Evolutionary conservation across 2,329 filamentous ascomycete species (phyloP), one percentile per base, ranked within the genome.

Genomic region (Fusarium brachygibbosum): DNA sequence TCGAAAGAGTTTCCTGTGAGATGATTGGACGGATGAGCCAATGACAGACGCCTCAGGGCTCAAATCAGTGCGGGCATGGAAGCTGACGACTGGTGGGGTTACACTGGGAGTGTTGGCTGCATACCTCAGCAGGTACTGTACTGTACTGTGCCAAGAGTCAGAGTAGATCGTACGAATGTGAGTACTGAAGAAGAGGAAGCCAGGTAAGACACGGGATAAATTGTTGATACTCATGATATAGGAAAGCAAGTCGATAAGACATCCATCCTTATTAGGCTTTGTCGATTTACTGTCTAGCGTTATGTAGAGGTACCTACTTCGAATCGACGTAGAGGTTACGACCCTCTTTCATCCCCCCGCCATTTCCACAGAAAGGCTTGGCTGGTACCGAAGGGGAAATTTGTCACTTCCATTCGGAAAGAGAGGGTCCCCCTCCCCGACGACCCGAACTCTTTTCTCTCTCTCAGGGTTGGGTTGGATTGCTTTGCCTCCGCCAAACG

Each of bases 391-490:
- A 42, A 59, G 6, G 41, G 59, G 38, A 68, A 61, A 41, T 62
- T 64, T 32, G 52, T 55, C 56, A 68, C 53, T 32, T 59, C 17
- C 21, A 17, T 64, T 40, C 28, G 35, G 54, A 57, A 60, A 56
- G 38, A 58, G 60, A 52, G 48, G 68, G 67, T 32, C 54, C 66
- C 29, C 42, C 46, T 66, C 60, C 66, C 71, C 71, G 71, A 74
- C 71, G 71, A 74, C 71, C 71, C 71, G 71, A 69, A 72, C 46
- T 38, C 58, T 46, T 50, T 56, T 19, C 17, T 54, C 49, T 50
- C 58, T 52, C 49, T 68, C 55, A 55, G 49, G 51, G 46, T 64
- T 49, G 45, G 29, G 46, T 49, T 29, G 42, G 23, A 49, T 16
- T 35, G 28, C 19, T 38, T 58, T 63, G 53, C 65, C 62, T 51